These are phyloP conservation scores for Beauveria australis DNA, from an alignment of 2,329 filamentous ascomycete species.

Conservation along the genomic window DNA sequence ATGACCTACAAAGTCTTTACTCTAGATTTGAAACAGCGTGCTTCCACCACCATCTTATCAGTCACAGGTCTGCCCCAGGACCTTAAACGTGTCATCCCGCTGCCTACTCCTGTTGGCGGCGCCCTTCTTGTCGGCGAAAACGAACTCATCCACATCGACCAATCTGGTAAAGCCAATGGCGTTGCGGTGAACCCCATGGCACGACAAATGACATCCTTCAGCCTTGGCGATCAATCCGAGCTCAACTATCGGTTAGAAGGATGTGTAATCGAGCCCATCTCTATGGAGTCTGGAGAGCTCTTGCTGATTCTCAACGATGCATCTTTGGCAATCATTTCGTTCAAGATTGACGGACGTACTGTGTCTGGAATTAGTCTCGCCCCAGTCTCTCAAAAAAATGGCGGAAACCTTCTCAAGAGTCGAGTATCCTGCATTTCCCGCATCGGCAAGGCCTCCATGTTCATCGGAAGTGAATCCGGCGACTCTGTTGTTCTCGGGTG, in stretches of 20 bases:
- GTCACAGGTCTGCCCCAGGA: constrained; percentile 81
- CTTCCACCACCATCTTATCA: constrained; percentile 85
- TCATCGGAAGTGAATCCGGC: constrained; percentile 75
- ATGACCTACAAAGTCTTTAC: constrained; percentile 92
- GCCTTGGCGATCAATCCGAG: constrained; percentile 77
- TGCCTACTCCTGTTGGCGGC: constrained; percentile 82
- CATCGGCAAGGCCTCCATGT: constrained; percentile 62
- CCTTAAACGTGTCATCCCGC: constrained; percentile 69
- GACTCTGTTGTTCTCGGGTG: constrained; percentile 79
- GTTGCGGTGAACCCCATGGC: constrained; percentile 90
- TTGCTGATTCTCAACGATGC: constrained; percentile 75
- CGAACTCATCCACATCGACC: constrained; percentile 89
- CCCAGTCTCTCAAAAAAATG: constrained; percentile 52
- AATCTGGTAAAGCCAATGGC: constrained; percentile 87
- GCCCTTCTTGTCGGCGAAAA: constrained; percentile 81
- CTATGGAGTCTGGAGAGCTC: constrained; percentile 70
- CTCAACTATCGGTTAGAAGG: constrained; percentile 74
- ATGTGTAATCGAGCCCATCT: constrained; percentile 68
- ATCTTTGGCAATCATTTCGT: constrained; percentile 64
- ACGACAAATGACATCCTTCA: constrained; percentile 72
- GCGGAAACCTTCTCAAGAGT: constrained; percentile 53
- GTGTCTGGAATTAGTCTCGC: constrained; percentile 79
- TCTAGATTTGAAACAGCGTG: constrained; percentile 83
- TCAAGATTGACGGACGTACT: constrained; percentile 82
- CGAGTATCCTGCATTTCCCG: constrained; percentile 61